Base-by-base conservation (phyloP, 1,284 basidiomycete genomes). In the Quambalaria eucalypti region DNA sequence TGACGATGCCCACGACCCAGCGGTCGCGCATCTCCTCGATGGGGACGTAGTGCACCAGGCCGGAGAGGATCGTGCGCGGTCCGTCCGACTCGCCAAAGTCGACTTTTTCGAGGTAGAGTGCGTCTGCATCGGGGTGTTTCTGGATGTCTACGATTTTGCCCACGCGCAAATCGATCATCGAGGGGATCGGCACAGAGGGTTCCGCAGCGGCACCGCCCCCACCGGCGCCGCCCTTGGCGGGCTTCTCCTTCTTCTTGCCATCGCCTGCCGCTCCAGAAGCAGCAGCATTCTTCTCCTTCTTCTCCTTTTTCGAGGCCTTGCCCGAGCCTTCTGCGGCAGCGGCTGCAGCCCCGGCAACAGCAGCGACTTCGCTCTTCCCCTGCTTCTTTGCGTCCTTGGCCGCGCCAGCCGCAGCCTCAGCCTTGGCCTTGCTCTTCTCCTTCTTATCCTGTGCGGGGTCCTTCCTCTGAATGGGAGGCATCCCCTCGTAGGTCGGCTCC, bases 11-110 rank as follows among this genome's bases (percentile, higher is more conserved):
- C 8, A 75, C 65, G 23, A 74, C 72, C 61, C 63, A 60, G 23
- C 73, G 62, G 55, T 70, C 68, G 52, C 65, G 55, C 72, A 75
- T 73, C 64, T 73, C 54, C 30, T 75, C 73, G 47, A 74, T 70
- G 28, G 73, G 71, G 28, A 75, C 72, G 55, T 62, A 75, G 56
- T 74, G 58, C 38, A 75, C 73, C 38, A 75, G 57, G 25, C 73
- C 73, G 21, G 67, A 70, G 31, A 75, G 62, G 52, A 75, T 68
- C 28, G 66, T 68, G 44, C 73, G 64, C 7, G 73, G 73, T 9
- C 71, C 71, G 7, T 73, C 69, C 19, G 69, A 57, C 62, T 75
- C 73, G 51, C 71, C 73, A 59, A 75, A 74, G 60, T 75, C 73
- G 49, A 75, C 70, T 51, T 64, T 57, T 36, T 75, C 73, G 42